phyloP scores from a whole-genome alignment of 768 basidiomycete species.

The Collybia mongolica region DNA sequence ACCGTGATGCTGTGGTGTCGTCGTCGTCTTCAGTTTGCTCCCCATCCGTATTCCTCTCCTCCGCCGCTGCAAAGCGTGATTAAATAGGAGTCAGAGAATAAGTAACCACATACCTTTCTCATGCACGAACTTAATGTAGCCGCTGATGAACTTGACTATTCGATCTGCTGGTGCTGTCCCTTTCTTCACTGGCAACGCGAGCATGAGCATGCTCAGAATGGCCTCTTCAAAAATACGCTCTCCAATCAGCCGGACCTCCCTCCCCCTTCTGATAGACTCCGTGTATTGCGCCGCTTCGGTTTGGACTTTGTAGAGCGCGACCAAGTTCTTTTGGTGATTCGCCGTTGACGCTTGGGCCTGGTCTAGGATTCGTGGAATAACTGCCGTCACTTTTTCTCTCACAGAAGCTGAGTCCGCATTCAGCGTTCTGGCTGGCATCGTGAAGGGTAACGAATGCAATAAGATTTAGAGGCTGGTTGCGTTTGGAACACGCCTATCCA shows the following conservation, averaged over 20 bases:
- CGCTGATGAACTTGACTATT: slow-evolving; percentile 77
- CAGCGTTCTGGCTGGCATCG: slow-evolving; percentile 18
- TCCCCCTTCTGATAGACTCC: slow-evolving; percentile 47
- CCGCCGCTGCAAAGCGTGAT: slow-evolving; percentile 28
- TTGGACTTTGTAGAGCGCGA: slow-evolving; percentile 81
- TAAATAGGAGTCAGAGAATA: not conserved
- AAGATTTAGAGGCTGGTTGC: not conserved
- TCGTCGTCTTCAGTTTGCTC: slow-evolving; percentile 48
- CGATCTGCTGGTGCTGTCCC: slow-evolving; percentile 75
- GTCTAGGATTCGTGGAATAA: slow-evolving; percentile 68
- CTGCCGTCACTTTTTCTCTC: slow-evolving; percentile 4
- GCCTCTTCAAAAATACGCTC: slow-evolving; percentile 74
- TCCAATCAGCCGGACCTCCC: slow-evolving; percentile 55
- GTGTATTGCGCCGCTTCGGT: slow-evolving; percentile 54
- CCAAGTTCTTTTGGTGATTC: slow-evolving; percentile 89
- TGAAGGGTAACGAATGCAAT: not conserved
- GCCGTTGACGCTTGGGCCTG: slow-evolving; percentile 72
- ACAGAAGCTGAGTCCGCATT: slow-evolving; percentile 9
- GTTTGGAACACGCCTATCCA: too few species aligned
- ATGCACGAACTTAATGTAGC: slow-evolving; percentile 73
- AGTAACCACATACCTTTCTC: slow-evolving; percentile 59
- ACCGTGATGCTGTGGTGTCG: slow-evolving; percentile 66
- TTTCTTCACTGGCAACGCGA: slow-evolving; percentile 75
- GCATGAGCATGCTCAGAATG: slow-evolving; percentile 58
- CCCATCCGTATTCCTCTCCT: slow-evolving; percentile 36